Evolutionary conservation across 2,329 filamentous ascomycete species (phyloP).

Genomic region (Ophioceras dolichostomum): DNA sequence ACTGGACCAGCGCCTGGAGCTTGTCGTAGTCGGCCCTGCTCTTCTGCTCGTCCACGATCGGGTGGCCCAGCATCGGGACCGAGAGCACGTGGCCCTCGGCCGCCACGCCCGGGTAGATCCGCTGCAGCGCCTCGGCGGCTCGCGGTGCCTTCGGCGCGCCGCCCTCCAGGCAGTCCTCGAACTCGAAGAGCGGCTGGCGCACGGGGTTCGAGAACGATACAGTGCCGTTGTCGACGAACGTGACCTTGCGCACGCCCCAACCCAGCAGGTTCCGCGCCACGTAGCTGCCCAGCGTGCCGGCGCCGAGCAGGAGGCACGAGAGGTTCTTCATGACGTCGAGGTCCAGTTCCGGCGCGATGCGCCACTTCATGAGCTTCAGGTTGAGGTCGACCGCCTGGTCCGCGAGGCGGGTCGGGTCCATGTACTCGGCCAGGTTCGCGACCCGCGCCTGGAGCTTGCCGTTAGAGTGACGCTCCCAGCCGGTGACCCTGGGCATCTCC

Average conservation of each 20-base stretch:
- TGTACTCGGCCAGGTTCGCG: constrained; percentile 79
- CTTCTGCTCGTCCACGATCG: constrained; percentile 60
- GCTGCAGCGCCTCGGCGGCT: constrained; percentile 66
- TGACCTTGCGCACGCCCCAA: constrained; percentile 92
- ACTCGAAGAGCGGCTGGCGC: constrained; percentile 83
- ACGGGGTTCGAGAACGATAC: constrained; percentile 97
- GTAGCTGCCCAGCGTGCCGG: constrained; percentile 87
- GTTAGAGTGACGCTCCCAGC: constrained; percentile 78
- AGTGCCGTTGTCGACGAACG: constrained; percentile 84
- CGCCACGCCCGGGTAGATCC: constrained; percentile 87
- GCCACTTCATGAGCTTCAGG: constrained; percentile 97
- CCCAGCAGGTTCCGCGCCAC: constrained; percentile 86
- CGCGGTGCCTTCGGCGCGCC: constrained; percentile 72
- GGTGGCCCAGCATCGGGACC: constrained; percentile 93
- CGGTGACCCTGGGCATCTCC: constrained; percentile 78
- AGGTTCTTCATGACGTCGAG: constrained; percentile 82
- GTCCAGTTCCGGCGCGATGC: constrained; percentile 78
- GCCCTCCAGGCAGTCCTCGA: constrained; percentile 76
- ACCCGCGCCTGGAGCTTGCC: constrained; percentile 68
- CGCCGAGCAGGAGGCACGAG: constrained; percentile 81
- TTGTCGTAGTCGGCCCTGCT: constrained; percentile 64
- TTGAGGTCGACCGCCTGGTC: constrained; percentile 95
- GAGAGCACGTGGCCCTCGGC: constrained; percentile 68
- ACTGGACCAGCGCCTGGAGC: constrained; percentile 61
- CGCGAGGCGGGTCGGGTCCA: constrained; percentile 79